Evolutionary conservation across 495 filamentous ascomycete species (phyloP), one percentile per base, ranked within the genome.

Genomic region (Penicillium roqueforti): DNA sequence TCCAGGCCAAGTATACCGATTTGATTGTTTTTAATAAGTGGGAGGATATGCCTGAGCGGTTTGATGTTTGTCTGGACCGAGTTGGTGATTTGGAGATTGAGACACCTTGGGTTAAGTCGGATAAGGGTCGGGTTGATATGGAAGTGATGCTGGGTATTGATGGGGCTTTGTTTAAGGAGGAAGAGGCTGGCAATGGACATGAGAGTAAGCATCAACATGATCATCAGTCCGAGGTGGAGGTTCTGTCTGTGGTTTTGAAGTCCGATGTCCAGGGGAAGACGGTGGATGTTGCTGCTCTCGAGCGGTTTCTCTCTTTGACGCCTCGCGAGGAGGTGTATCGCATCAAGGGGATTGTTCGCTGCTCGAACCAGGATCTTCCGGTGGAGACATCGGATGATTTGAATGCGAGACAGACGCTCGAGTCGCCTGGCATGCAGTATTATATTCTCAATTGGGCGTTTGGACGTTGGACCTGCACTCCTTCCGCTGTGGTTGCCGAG

Each of bases 371-470:
- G 6, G 67, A 67, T 1, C 67, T 78, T 1, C 83, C 91, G 1
- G 69, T 66, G 20, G 82, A 82, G 36, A 88, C 84, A 47, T 81
- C 79, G 38, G 79, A 81, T 39, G 61, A 67, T 49, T 46, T 67
- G 20, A 41, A 58, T 3, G 57, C 51, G 11, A 58, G 51, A 18
- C 13, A 41, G 40, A 41, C 47, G 23, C 16, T 42, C 0, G 60
- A 61, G 26, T 52, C 46, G 0, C 13, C 36, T 1, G 55, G 55
- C 1, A 25, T 54, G 4, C 60, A 59, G 49, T 51, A 70, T 54
- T 95, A 91, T 65, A 95, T 97, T 42, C 77, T 98, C 40, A 98
- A 98, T 66, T 97, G 93, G 93, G 95, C 93, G 0, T 98, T 98
- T 71, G 92, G 91, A 6, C 79, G 93, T 16, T 97, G 93, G 93